Percentiles rank a stretch among this genome's conserved stretches.
Conservation (phyloP, 257 asterid genomes). For the Solanum chmielewskii region DNA sequence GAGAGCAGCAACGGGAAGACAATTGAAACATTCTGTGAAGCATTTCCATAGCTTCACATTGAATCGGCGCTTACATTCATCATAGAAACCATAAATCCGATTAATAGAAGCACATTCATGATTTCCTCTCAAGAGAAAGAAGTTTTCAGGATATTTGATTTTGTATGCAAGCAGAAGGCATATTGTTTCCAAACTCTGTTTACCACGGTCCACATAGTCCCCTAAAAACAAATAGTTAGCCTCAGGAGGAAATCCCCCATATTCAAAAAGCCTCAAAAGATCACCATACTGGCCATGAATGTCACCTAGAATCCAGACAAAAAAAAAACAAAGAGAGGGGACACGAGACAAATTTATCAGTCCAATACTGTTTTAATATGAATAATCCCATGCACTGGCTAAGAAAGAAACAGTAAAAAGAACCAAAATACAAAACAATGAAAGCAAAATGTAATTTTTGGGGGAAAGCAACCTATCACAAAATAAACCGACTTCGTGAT, state of each 20-base stretch:
- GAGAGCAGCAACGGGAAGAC: constrained; percentile 74
- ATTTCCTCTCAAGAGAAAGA: constrained; percentile 66
- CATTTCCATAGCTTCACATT: constrained; percentile 59
- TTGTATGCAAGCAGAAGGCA: constrained; percentile 73
- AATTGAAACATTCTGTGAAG: constrained; percentile 62
- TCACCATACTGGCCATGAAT: constrained; percentile 71
- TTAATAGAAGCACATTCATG: constrained; percentile 71
- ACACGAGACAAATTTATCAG: background rate
- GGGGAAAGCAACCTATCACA: background rate
- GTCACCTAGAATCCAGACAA: constrained; percentile 40
- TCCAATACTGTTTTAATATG: background rate
- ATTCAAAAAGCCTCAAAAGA: constrained; percentile 61
- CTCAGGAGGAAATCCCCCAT: constrained; percentile 71
- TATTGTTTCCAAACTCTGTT: constrained; percentile 64
- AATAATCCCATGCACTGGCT: background rate
- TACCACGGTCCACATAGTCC: constrained; percentile 73
- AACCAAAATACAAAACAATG: background rate
- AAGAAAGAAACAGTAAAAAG: background rate
- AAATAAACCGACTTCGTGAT: background rate
- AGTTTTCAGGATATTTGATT: constrained; percentile 65
- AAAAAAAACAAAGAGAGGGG: background rate
- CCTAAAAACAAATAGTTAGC: constrained; percentile 69
- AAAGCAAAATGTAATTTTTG: background rate
- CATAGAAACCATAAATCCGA: constrained; percentile 67
- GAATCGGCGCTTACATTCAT: constrained; percentile 65